phyloP scores from a whole-genome alignment of 2,329 filamentous ascomycete species.

The Hypoxylon rubiginosum region DNA sequence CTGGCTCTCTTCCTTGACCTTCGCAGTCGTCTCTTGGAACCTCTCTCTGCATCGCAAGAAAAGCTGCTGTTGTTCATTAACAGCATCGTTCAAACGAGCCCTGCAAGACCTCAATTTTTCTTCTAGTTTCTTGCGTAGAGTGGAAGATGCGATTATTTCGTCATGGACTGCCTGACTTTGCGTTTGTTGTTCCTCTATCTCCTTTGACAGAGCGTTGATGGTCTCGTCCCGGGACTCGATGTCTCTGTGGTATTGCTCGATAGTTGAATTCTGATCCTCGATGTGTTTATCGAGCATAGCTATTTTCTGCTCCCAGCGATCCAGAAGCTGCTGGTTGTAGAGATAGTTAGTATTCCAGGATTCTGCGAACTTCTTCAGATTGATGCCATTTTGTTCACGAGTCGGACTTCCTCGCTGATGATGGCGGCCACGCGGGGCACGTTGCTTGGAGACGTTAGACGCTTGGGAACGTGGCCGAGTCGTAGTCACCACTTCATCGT shows the following conservation, averaged over 20 bases:
- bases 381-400: constrained; percentile 31
- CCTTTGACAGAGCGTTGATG: constrained; percentile 46
- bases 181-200: constrained; percentile 48
- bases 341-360: constrained; percentile 43
- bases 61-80: constrained; percentile 61
- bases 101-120: constrained; percentile 55
- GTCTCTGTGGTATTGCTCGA: constrained; percentile 24
- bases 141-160: constrained; percentile 47
- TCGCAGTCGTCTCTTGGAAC: constrained; percentile 52
- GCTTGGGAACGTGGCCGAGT: constrained; percentile 38
- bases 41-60: constrained; percentile 53
- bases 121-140: constrained; percentile 50
- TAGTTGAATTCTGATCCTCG: constrained; percentile 20
- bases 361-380: constrained; percentile 33
- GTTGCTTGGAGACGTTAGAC: constrained; percentile 46
- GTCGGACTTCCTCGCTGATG: constrained; percentile 23
- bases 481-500: background rate
- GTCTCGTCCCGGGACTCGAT: constrained; percentile 32
- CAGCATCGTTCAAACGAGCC: constrained; percentile 60
- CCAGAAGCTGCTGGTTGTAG: constrained; percentile 37
- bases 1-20: constrained; percentile 54
- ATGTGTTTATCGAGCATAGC: constrained; percentile 34
- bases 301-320: constrained; percentile 41
- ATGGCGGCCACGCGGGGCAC: constrained; percentile 17
- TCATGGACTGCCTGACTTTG: constrained; percentile 43